phyloP scores from a whole-genome alignment of 225 moss, liverwort and hornwort species.

The Pleurozium schreberi region DNA sequence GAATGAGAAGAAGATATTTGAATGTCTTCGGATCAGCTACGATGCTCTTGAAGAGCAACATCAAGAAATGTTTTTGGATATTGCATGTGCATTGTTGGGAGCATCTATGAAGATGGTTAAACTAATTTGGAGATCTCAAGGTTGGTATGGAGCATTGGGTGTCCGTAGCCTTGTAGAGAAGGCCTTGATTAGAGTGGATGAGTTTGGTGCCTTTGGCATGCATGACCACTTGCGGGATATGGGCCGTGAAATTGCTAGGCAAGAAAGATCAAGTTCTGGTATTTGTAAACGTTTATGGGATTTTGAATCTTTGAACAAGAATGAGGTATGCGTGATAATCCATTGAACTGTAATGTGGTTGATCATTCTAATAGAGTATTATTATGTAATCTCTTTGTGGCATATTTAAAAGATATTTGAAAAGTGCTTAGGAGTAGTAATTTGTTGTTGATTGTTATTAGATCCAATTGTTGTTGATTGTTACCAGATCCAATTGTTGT shows the following conservation, averaged over 20 bases:
- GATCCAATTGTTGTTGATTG: too few relatives aligned
- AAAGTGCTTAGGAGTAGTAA: background rate
- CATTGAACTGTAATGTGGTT: background rate
- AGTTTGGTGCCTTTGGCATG: too few relatives aligned
- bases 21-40: background rate
- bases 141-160: background rate
- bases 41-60: background rate
- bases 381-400: too few relatives aligned
- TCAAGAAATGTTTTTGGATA: background rate
- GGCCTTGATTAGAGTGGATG: too few relatives aligned
- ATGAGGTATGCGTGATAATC: background rate
- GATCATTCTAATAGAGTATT: background rate
- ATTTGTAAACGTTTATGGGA: background rate
- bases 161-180: accelerated
- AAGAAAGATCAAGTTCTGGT: background rate
- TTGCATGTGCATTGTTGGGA: background rate
- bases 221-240: too few relatives aligned
- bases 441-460: background rate
- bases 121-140: background rate
- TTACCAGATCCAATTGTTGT: too few relatives aligned
- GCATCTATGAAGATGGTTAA: background rate
- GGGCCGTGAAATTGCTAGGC: too few relatives aligned
- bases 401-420: too few relatives aligned
- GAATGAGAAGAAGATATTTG: background rate
- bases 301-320: background rate